Evolutionary conservation across 768 basidiomycete species (phyloP).

Genomic region (Termitomyces bulborhizus): DNA sequence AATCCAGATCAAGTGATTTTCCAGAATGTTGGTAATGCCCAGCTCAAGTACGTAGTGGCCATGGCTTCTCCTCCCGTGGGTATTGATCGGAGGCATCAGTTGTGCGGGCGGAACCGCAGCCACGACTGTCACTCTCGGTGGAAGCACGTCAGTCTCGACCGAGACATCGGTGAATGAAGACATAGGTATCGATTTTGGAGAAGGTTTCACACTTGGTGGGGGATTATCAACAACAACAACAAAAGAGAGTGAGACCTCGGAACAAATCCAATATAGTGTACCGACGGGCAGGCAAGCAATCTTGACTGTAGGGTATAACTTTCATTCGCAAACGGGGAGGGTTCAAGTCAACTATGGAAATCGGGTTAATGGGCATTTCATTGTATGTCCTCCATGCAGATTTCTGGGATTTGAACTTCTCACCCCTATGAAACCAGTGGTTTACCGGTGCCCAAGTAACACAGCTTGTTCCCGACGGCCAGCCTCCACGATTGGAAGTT

Average conservation of each 20-base stretch:
- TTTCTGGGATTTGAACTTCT: background rate
- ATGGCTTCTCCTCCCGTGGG: background rate
- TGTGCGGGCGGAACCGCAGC: constrained; percentile 10
- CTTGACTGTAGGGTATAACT: constrained; percentile 4
- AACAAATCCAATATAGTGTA: constrained; percentile 3
- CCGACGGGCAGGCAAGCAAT: constrained; percentile 11
- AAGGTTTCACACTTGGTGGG: constrained; percentile 8
- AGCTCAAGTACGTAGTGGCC: constrained; percentile 6
- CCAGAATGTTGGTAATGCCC: constrained; percentile 7
- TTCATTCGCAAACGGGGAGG: constrained; percentile 6
- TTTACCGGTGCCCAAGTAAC: constrained; percentile 6
- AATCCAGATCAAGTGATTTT: constrained; percentile 9
- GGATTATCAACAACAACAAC: constrained; percentile 4
- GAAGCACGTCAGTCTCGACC: constrained; percentile 3
- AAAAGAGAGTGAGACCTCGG: background rate
- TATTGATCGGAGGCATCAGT: background rate
- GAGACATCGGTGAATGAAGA: constrained; percentile 4
- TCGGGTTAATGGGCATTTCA: constrained; percentile 8
- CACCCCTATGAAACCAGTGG: constrained; percentile 4
- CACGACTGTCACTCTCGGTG: constrained; percentile 6
- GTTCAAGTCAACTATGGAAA: constrained; percentile 10
- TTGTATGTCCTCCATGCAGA: background rate
- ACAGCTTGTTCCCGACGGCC: constrained; percentile 2
- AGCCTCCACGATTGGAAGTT: constrained; percentile 2
- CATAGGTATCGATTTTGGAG: constrained; percentile 5